Conservation (phyloP, 495 filamentous ascomycete species). For the Hypoxylon trugodes region DNA sequence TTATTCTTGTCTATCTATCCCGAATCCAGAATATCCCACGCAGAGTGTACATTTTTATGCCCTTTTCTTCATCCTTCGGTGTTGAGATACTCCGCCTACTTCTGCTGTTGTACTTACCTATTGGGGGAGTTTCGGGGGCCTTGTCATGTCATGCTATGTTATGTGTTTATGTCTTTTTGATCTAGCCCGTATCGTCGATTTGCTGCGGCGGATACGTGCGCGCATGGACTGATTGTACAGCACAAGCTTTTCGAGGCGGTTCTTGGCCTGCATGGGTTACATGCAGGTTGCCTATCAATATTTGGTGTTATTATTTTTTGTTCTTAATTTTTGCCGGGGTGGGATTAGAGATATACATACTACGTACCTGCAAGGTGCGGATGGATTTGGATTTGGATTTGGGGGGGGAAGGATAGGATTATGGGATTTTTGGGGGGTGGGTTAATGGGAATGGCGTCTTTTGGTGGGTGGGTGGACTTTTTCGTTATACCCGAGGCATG, state of each 20-base stretch:
- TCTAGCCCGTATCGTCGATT: slow-evolving; percentile 17
- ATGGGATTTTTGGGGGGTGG: slow-evolving; percentile 27
- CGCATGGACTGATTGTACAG: slow-evolving; percentile 39
- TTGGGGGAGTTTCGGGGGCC: slow-evolving; percentile 23
- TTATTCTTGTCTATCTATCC: neutral
- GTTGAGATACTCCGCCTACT: slow-evolving; percentile 20
- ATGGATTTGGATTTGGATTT: slow-evolving; percentile 10
- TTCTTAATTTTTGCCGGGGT: slow-evolving; percentile 17
- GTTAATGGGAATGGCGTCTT: slow-evolving; percentile 36
- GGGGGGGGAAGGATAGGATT: slow-evolving; percentile 1
- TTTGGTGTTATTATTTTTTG: slow-evolving; percentile 11
- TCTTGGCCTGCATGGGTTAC: slow-evolving; percentile 25
- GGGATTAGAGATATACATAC: slow-evolving; percentile 22
- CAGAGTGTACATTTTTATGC: slow-evolving; percentile 27
- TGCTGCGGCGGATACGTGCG: neutral
- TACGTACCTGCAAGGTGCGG: slow-evolving; percentile 16
- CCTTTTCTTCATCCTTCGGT: slow-evolving; percentile 7
- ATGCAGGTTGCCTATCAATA: slow-evolving; percentile 11
- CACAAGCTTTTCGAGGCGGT: slow-evolving; percentile 15
- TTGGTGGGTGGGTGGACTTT: slow-evolving; percentile 24
- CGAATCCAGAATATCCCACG: slow-evolving; percentile 1
- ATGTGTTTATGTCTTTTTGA: slow-evolving; percentile 10
- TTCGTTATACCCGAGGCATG: slow-evolving; percentile 37
- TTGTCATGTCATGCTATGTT: slow-evolving; percentile 6
- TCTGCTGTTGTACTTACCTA: slow-evolving; percentile 19